These are phyloP conservation scores for Syncephalastrum monosporum DNA, from an alignment of 371 early-diverging fungal genomes.

Conservation along the genomic window DNA sequence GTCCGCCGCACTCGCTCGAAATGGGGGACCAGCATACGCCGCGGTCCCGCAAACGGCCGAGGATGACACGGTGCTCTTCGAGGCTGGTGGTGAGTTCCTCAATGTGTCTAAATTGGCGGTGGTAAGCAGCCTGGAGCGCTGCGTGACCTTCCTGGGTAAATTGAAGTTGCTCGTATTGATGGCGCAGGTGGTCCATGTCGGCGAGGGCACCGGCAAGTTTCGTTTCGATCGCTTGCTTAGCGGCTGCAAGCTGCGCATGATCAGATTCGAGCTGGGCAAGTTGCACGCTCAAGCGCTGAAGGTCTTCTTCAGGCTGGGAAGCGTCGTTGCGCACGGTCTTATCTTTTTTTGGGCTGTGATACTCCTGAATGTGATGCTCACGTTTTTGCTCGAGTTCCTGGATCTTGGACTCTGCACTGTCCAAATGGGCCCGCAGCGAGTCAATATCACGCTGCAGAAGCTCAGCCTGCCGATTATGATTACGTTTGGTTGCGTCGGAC, in stretches of 20 bases:
- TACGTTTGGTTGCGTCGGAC: conserved; percentile 14
- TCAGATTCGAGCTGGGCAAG: conserved; percentile 9
- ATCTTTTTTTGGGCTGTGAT: neutral
- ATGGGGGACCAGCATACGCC: conserved; percentile 14
- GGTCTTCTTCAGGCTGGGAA: too few species aligned
- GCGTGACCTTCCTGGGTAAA: conserved; percentile 25
- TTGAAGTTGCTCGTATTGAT: conserved; percentile 26
- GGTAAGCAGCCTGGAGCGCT: conserved; percentile 26
- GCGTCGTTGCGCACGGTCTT: neutral
- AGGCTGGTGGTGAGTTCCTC: conserved; percentile 28
- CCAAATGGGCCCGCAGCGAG: conserved; percentile 18
- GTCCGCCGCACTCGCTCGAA: conserved; percentile 6
- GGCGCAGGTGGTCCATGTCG: conserved; percentile 23
- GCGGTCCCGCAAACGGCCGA: conserved; percentile 19
- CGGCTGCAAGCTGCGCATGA: conserved; percentile 9
- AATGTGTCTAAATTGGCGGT: conserved; percentile 32
- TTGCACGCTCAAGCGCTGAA: too few species aligned
- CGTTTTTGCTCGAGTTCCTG: conserved; percentile 18
- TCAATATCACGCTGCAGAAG: conserved; percentile 40
- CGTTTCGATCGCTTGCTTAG: conserved; percentile 17
- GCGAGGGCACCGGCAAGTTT: conserved; percentile 14
- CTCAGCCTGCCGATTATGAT: conserved; percentile 22
- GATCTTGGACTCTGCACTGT: conserved; percentile 24
- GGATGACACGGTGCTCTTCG: conserved; percentile 38
- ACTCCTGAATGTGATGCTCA: neutral